Conservation (phyloP, 2,329 filamentous ascomycete genomes). For the Trichoderma arundinaceum region DNA sequence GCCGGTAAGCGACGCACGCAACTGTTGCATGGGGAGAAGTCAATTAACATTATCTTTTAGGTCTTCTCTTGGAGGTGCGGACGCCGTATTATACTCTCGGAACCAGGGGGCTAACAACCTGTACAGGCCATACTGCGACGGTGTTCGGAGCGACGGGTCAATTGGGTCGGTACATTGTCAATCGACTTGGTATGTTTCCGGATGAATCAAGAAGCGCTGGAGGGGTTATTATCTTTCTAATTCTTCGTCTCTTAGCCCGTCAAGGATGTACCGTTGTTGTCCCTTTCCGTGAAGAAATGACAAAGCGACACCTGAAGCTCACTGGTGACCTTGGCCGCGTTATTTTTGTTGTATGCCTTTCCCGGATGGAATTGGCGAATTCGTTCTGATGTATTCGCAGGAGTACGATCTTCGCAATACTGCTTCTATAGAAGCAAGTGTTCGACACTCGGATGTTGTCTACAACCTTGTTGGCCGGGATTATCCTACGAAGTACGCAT, state of each 20-base stretch:
- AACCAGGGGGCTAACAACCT: conserved; percentile 38
- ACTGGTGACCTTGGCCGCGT: conserved; percentile 92
- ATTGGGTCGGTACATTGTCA: conserved; percentile 95
- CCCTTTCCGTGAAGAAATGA: conserved; percentile 96
- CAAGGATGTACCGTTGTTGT: conserved; percentile 94
- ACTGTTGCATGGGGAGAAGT: conserved; percentile 37
- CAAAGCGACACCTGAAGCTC: conserved; percentile 94
- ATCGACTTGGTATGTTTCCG: conserved; percentile 71
- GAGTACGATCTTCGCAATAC: conserved; percentile 97
- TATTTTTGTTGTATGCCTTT: conserved; percentile 72
- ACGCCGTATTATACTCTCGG: conserved; percentile 22
- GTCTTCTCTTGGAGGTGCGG: conserved; percentile 82
- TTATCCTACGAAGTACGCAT: conserved; percentile 87
- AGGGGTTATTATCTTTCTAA: conserved; percentile 34
- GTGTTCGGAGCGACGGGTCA: conserved; percentile 98
- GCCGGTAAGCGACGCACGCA: conserved; percentile 67
- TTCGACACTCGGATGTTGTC: conserved; percentile 95
- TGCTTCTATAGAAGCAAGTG: conserved; percentile 92
- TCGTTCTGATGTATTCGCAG: conserved; percentile 50
- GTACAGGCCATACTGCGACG: conserved; percentile 86
- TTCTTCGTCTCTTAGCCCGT: conserved; percentile 63
- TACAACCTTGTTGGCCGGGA: conserved; percentile 95
- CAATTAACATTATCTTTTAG: conserved; percentile 56
- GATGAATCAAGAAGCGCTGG: conserved; percentile 2
- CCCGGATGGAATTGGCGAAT: neutral